These are phyloP conservation scores for Rhodocollybia butyracea DNA, from an alignment of 768 basidiomycete species.

Conservation along the genomic window DNA sequence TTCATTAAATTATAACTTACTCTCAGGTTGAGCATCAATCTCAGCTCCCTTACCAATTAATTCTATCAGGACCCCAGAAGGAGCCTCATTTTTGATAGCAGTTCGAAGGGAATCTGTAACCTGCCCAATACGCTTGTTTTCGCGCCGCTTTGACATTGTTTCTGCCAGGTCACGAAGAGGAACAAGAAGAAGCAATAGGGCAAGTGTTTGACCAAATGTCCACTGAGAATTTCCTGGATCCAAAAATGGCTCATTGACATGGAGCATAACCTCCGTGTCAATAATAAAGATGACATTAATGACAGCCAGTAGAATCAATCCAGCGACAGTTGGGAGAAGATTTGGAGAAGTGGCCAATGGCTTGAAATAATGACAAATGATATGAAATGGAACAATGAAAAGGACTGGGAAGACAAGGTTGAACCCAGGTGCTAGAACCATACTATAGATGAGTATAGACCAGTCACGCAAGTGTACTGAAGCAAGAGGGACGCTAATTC, in stretches of 20 bases:
- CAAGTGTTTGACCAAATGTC: conserved; percentile 19
- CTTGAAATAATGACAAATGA: background rate
- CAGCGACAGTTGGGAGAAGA: no score
- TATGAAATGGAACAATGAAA: conserved; percentile 14
- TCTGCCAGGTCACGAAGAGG: conserved; percentile 18
- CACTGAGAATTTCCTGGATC: conserved; percentile 9
- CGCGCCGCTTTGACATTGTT: no score
- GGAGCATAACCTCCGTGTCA: conserved; percentile 6
- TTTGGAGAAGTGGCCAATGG: background rate
- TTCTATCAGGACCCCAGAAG: no score
- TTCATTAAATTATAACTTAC: no score
- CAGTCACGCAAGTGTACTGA: conserved; percentile 4
- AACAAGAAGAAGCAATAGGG: conserved; percentile 17
- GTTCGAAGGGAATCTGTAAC: no score
- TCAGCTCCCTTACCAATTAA: no score
- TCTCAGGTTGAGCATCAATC: no score
- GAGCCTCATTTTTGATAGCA: no score
- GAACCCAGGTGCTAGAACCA: conserved; percentile 15
- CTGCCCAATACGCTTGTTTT: no score
- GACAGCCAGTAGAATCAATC: background rate
- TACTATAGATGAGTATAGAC: conserved; percentile 16
- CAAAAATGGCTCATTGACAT: conserved; percentile 3
- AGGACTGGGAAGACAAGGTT: conserved; percentile 9
- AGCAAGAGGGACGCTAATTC: background rate
- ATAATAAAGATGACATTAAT: background rate